These are phyloP conservation scores for Tylopilus rubrobrunneus DNA, from an alignment of 768 basidiomycete species.

Conservation along the genomic window DNA sequence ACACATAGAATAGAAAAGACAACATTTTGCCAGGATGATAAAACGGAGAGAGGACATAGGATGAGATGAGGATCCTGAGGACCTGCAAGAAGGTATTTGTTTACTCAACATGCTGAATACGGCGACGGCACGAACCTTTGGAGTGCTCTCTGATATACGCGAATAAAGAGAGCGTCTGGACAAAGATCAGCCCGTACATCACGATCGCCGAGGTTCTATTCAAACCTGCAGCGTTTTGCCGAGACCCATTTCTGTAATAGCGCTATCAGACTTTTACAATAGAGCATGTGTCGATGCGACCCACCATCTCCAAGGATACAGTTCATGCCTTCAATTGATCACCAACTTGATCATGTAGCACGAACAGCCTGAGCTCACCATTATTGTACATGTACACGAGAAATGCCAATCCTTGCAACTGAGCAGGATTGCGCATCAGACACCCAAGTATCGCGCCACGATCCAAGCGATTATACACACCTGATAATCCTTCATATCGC, in stretches of 20 bases:
- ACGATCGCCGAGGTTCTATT: background rate
- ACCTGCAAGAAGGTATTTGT: slow-evolving; percentile 22
- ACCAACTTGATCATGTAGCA: background rate
- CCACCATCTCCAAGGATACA: slow-evolving; percentile 69
- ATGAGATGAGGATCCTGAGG: slow-evolving; percentile 62
- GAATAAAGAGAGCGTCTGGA: slow-evolving; percentile 56
- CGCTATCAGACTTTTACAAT: background rate
- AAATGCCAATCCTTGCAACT: slow-evolving; percentile 63
- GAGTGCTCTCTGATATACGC: slow-evolving; percentile 60
- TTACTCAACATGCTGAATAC: background rate
- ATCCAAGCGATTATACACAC: slow-evolving; percentile 23
- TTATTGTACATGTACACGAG: slow-evolving; percentile 67
- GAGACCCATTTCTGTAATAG: slow-evolving; percentile 50
- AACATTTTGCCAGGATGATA: slow-evolving; percentile 56
- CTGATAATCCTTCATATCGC: slow-evolving; percentile 72
- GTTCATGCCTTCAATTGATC: slow-evolving; percentile 47
- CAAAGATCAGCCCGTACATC: slow-evolving; percentile 2
- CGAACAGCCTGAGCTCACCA: slow-evolving; percentile 32
- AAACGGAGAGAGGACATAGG: slow-evolving; percentile 68
- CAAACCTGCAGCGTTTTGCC: slow-evolving; percentile 61
- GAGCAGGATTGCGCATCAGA: background rate
- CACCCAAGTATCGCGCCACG: background rate
- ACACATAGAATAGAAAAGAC: slow-evolving; percentile 4
- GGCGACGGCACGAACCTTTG: slow-evolving; percentile 30
- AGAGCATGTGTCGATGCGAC: slow-evolving; percentile 11